Conservation (phyloP, 83 land plant genomes). For the Picea abies region DNA sequence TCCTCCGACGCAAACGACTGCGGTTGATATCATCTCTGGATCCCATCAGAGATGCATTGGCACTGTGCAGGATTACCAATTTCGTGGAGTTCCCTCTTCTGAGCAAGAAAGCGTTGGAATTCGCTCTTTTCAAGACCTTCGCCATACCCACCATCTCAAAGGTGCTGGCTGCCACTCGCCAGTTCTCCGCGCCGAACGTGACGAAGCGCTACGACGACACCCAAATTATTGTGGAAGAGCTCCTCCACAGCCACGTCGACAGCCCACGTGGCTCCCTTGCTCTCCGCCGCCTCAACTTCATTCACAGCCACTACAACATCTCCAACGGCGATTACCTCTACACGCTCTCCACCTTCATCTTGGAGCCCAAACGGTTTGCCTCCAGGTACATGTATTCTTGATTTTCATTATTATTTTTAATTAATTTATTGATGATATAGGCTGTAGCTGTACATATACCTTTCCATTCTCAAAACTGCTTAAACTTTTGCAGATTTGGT, state of each 20-base stretch:
- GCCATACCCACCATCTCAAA: slow-evolving; percentile 42
- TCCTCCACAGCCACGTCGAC: slow-evolving; percentile 28
- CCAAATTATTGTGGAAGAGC: slow-evolving; percentile 17
- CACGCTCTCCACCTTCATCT: slow-evolving; percentile 23
- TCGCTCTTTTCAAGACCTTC: slow-evolving; percentile 11
- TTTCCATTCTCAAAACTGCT: too few species aligned
- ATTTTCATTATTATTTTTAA: background rate
- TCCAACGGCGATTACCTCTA: slow-evolving; percentile 27
- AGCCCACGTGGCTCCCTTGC: slow-evolving; percentile 29
- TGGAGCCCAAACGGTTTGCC: slow-evolving; percentile 19
- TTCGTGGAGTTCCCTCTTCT: slow-evolving; percentile 34
- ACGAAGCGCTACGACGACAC: slow-evolving; percentile 42
- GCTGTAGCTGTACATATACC: too few species aligned
- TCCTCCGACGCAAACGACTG: slow-evolving; percentile 2
- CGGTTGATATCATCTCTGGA: slow-evolving; percentile 11
- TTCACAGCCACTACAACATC: slow-evolving; percentile 36
- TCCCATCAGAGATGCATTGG: background rate
- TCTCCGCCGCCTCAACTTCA: slow-evolving; percentile 34
- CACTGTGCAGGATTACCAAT: background rate
- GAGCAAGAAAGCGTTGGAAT: background rate
- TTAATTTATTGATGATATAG: too few species aligned
- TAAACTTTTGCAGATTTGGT: slow-evolving; percentile 20
- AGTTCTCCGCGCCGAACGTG: background rate
- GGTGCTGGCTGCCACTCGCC: slow-evolving; percentile 15
- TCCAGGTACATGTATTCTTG: background rate